Evolutionary conservation across 805 yeast species (phyloP).

Genomic region (Saccharomycopsis olivae): DNA sequence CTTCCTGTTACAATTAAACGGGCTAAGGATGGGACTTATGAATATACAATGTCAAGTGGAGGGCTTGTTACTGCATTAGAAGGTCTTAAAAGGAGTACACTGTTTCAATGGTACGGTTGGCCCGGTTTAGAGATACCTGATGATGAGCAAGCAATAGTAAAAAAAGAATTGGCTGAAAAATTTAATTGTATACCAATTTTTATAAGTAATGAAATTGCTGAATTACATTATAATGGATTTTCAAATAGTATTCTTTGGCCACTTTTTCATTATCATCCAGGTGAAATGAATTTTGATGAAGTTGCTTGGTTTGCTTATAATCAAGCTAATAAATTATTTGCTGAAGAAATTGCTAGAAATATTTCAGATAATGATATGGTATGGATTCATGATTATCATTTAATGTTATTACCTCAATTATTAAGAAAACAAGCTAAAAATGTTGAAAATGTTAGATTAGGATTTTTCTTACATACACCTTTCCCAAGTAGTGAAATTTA

Average conservation of each 20-base stretch:
- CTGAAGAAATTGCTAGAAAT: constrained; percentile 56
- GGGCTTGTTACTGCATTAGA: constrained; percentile 94
- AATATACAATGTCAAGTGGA: constrained; percentile 90
- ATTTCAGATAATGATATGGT: constrained; percentile 77
- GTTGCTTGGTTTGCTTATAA: constrained; percentile 96
- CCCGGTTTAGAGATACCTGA: constrained; percentile 85
- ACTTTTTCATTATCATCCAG: constrained; percentile 95
- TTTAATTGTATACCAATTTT: constrained; percentile 89
- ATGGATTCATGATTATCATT: constrained; percentile 97
- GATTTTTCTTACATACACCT: constrained; percentile 94
- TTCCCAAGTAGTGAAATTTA: constrained; percentile 96
- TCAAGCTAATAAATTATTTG: constrained; percentile 81
- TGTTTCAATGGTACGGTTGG: constrained; percentile 98
- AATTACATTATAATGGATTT: constrained; percentile 93
- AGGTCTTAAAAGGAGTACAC: constrained; percentile 72
- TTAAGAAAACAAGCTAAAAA: constrained; percentile 49
- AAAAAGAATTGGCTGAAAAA: constrained; percentile 56
- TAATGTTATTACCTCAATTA: constrained; percentile 90
- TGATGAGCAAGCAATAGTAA: constrained; percentile 58
- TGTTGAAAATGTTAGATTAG: constrained; percentile 56
- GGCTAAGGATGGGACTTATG: constrained; percentile 50
- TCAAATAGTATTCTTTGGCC: constrained; percentile 96
- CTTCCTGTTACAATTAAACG: constrained; percentile 87
- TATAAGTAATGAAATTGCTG: constrained; percentile 81
- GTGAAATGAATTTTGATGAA: constrained; percentile 97